These are phyloP conservation scores for Phytopythium delawarense DNA, from an alignment of 352 stramenopile species.

Conservation along the genomic window DNA sequence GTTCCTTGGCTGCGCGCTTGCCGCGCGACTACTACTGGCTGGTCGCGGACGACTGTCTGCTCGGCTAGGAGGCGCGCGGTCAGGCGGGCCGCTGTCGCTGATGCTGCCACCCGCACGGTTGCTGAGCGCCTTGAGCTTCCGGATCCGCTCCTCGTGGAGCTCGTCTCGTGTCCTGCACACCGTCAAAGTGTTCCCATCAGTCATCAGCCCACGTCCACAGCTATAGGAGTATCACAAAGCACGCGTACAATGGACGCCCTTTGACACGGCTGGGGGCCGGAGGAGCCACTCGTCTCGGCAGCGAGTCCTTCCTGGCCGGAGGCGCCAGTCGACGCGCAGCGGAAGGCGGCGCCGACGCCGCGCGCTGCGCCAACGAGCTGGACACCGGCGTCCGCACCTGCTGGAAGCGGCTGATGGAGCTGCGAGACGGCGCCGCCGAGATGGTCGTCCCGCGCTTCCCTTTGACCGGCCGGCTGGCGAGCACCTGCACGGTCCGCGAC, in stretches of 20 bases:
- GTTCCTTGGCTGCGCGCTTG: neutral
- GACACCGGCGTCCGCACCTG: slow-evolving; percentile 21
- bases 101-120: neutral
- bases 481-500: slow-evolving; percentile 69
- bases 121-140: slow-evolving; percentile 8
- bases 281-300: neutral
- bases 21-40: no score
- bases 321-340: slow-evolving; percentile 21
- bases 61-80: slow-evolving; percentile 3
- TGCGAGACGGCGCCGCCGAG: slow-evolving; percentile 53
- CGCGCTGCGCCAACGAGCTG: slow-evolving; percentile 11
- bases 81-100: neutral
- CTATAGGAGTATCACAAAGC: neutral
- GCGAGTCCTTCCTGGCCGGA: slow-evolving; percentile 1
- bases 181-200: slow-evolving; percentile 2
- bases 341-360: slow-evolving; percentile 21
- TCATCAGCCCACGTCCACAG: neutral
- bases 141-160: slow-evolving; percentile 37
- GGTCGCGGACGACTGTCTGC: neutral
- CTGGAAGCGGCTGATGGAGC: slow-evolving; percentile 37
- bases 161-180: slow-evolving; percentile 45
- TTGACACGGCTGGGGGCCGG: neutral
- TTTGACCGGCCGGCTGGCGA: slow-evolving; percentile 54
- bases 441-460: slow-evolving; percentile 52
- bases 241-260: slow-evolving; percentile 3